Percentiles rank a stretch among this genome's conserved stretches.
Evolutionary conservation across 1,139 yeast species (phyloP).

Genomic region (Sugiyamaella japonica): DNA sequence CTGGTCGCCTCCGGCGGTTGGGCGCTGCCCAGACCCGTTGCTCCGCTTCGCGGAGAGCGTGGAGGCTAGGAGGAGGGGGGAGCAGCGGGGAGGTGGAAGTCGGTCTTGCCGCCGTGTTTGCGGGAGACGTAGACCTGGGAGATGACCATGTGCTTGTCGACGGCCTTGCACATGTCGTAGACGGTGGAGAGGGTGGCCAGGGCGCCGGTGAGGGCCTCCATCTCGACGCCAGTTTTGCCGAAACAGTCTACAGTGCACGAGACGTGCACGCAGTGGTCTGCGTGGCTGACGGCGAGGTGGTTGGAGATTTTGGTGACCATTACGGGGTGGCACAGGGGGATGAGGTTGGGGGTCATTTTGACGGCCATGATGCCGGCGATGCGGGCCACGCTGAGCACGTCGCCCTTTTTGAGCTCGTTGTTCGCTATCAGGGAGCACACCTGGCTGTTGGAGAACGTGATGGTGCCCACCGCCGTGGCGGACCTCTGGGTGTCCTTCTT

Average conservation of each 20-base stretch:
- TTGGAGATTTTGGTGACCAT: constrained; percentile 44
- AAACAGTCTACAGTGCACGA: constrained; percentile 46
- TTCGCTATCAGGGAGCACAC: constrained; percentile 39
- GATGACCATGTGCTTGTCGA: constrained; percentile 49
- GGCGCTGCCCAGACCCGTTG: not conserved
- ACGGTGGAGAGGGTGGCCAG: constrained; percentile 46
- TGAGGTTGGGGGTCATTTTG: constrained; percentile 47
- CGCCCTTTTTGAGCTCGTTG: constrained; percentile 50
- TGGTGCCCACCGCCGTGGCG: constrained; percentile 47
- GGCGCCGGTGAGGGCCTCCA: constrained; percentile 54
- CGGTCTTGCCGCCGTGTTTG: constrained; percentile 45
- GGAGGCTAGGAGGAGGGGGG: not conserved
- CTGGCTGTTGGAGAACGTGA: constrained; percentile 41
- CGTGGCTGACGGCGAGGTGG: constrained; percentile 29
- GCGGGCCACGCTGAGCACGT: constrained; percentile 49
- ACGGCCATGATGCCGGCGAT: constrained; percentile 54
- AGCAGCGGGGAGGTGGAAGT: constrained; percentile 2
- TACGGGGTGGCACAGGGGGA: constrained; percentile 53
- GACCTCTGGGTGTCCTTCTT: constrained; percentile 44
- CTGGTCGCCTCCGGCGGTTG: not conserved
- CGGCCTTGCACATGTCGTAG: constrained; percentile 59
- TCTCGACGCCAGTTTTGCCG: constrained; percentile 55
- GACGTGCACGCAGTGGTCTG: constrained; percentile 33
- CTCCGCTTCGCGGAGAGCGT: not conserved
- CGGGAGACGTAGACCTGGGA: constrained; percentile 41